Percentiles rank a stretch among this genome's conserved stretches.
phyloP scores from a whole-genome alignment of 805 yeast genomes.

The Monosporozyma servazzii region DNA sequence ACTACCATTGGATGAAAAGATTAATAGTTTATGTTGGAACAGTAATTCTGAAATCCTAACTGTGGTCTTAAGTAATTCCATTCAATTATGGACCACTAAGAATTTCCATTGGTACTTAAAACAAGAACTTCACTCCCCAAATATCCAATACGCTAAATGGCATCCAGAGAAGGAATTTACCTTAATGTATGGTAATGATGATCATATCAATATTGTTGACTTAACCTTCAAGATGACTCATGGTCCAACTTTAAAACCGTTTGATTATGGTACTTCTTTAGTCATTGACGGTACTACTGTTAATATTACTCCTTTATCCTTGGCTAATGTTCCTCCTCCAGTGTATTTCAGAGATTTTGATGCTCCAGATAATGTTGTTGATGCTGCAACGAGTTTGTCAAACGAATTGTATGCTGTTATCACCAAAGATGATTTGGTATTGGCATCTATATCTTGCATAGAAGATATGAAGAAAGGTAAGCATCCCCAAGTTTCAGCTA shows the following conservation, averaged over 20 bases:
- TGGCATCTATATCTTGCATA: constrained; percentile 39
- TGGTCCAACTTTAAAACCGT: constrained; percentile 62
- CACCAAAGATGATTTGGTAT: constrained; percentile 36
- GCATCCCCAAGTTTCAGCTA: constrained; percentile 36
- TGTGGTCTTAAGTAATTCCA: constrained; percentile 46
- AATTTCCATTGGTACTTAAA: constrained; percentile 95
- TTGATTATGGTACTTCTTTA: constrained; percentile 67
- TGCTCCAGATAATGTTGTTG: constrained; percentile 45
- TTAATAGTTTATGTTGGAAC: constrained; percentile 66
- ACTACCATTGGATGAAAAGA: constrained; percentile 40
- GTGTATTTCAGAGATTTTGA: constrained; percentile 62
- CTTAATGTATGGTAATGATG: constrained; percentile 51
- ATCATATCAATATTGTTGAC: constrained; percentile 52
- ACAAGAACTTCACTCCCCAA: constrained; percentile 47
- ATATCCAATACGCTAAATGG: constrained; percentile 48
- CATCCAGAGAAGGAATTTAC: constrained; percentile 85
- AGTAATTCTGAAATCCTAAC: constrained; percentile 71
- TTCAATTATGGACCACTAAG: constrained; percentile 86
- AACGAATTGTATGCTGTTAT: constrained; percentile 53
- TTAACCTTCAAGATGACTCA: constrained; percentile 51
- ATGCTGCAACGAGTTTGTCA: constrained; percentile 53
- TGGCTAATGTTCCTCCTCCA: constrained; percentile 95
- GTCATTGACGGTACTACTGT: constrained; percentile 72
- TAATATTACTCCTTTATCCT: constrained; percentile 69
- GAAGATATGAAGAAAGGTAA: constrained; percentile 38